A percentile compares a stretch with the other conserved stretches of the same genome.
These are phyloP conservation scores for Backusella tarrabulga DNA, from an alignment of 192 early-diverging fungal genomes.

Conservation along the genomic window DNA sequence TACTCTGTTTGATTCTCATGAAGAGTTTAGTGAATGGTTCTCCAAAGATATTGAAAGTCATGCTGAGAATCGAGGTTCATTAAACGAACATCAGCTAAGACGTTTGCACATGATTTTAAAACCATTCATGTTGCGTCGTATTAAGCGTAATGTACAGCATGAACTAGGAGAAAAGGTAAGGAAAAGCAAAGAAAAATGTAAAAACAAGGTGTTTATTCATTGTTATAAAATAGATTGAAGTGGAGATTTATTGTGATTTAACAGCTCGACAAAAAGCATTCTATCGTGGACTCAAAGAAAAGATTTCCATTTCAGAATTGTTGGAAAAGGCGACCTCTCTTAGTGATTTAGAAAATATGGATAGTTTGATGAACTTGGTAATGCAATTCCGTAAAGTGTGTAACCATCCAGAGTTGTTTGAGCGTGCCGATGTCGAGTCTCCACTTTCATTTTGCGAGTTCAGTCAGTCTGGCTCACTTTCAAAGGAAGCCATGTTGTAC, in stretches of 20 bases:
- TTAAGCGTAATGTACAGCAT: conserved; percentile 88
- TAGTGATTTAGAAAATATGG: conserved; percentile 66
- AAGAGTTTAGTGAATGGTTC: conserved; percentile 95
- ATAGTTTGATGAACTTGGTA: conserved; percentile 91
- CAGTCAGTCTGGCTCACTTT: conserved; percentile 56
- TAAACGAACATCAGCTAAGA: conserved; percentile 83
- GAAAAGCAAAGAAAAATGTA: neutral
- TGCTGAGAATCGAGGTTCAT: conserved; percentile 75
- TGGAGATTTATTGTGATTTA: conserved; percentile 75
- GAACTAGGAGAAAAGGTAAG: conserved; percentile 83
- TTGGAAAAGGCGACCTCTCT: conserved; percentile 66
- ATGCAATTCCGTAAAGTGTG: conserved; percentile 93
- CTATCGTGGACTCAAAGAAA: conserved; percentile 74
- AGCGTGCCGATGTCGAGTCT: conserved; percentile 77
- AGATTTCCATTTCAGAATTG: conserved; percentile 75
- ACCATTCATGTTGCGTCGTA: conserved; percentile 92
- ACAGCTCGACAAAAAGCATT: conserved; percentile 71
- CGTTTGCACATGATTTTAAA: conserved; percentile 90
- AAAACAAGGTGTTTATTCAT: neutral
- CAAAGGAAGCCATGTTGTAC: conserved; percentile 54
- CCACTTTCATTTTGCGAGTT: conserved; percentile 66
- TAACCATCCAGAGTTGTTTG: conserved; percentile 87
- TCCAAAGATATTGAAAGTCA: conserved; percentile 89
- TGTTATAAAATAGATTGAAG: conserved; percentile 58
- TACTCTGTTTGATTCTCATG: conserved; percentile 88